Base-by-base conservation (phyloP, 1,284 basidiomycete genomes). In the Boletus hoseneyae region DNA sequence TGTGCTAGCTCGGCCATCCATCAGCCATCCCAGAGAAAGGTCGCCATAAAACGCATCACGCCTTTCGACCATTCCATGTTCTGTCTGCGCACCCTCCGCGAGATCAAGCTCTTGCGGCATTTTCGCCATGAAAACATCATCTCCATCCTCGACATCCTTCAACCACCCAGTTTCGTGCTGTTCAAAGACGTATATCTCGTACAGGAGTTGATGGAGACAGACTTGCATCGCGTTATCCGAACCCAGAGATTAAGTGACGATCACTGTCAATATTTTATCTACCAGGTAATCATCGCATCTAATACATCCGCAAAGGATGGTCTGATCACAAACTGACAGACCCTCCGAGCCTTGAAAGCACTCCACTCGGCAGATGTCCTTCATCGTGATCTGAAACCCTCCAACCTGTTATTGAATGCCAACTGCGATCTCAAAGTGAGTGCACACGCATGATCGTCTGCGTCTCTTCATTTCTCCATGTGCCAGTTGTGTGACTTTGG, bases 231-330 rank as follows among this genome's bases (percentile, higher is more conserved):
- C 48, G 91, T 94, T 35, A 91, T 94, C 56, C 79, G 88, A 40
- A 91, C 89, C 0, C 91, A 93, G 70, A 80, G 87, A 53, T 74
- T 94, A 39, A 85, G 82, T 50, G 90, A 94, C 63, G 91, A 95
- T 66, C 95, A 96, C 68, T 93, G 85, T 63, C 93, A 96, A 69
- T 97, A 97, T 69, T 96, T 96, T 68, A 87, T 95, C 57, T 96
- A 97, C 68, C 93, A 96, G 77, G 88, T 87, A 70, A 53, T 21
- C 39, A 64, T 61, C 23, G 49, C 44, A 41, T n/a, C 35, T 18
- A 30, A 11, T 11, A n/a, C n/a, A n/a, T n/a, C 10, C 10, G 27
- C 9, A 29, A 9, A 2, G 7, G 48, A 48, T 39, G 21, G 43
- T 16, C 49, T 50, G 37, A 66, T 41, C 37, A 48, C 45, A 32